phyloP scores from a whole-genome alignment of 352 stramenopile genomes.

The Blastocystis sp. region DNA sequence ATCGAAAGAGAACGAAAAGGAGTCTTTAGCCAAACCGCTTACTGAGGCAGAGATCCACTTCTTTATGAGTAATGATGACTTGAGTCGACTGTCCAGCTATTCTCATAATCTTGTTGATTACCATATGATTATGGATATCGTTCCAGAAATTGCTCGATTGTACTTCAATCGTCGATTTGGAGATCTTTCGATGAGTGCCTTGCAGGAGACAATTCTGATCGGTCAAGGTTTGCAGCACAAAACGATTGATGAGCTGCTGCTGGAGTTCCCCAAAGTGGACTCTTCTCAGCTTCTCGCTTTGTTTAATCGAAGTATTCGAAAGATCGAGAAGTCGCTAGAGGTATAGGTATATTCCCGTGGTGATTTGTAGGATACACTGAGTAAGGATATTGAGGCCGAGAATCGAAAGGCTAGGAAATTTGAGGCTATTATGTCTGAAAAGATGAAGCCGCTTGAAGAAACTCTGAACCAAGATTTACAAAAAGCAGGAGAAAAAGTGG shows the following conservation, averaged over 20 bases:
- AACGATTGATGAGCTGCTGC: constrained; percentile 83
- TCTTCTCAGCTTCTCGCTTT: constrained; percentile 90
- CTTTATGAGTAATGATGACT: constrained; percentile 89
- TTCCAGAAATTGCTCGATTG: constrained; percentile 85
- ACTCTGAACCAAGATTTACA: constrained; percentile 72
- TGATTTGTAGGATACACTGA: constrained; percentile 73
- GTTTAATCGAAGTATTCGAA: constrained; percentile 91
- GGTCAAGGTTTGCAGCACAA: constrained; percentile 80
- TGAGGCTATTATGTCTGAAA: constrained; percentile 69
- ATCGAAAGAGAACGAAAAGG: constrained; percentile 56
- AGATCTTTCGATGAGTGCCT: constrained; percentile 81
- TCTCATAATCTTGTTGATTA: constrained; percentile 97
- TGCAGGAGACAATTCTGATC: constrained; percentile 88
- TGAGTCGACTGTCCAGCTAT: constrained; percentile 94
- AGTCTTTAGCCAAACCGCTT: constrained; percentile 69
- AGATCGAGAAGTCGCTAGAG: constrained; percentile 78
- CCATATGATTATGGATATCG: constrained; percentile 94
- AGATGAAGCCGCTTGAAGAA: constrained; percentile 75
- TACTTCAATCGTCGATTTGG: constrained; percentile 90
- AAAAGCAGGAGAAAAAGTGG: constrained; percentile 67
- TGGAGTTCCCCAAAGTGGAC: constrained; percentile 82
- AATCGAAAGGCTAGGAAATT: constrained; percentile 70
- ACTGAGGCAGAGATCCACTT: constrained; percentile 79
- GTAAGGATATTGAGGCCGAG: constrained; percentile 71
- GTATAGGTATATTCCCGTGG: constrained; percentile 66